A percentile compares a stretch with the other conserved stretches of the same genome.
phyloP scores from a whole-genome alignment of 257 asterid species.

The Coffea eugenioides region DNA sequence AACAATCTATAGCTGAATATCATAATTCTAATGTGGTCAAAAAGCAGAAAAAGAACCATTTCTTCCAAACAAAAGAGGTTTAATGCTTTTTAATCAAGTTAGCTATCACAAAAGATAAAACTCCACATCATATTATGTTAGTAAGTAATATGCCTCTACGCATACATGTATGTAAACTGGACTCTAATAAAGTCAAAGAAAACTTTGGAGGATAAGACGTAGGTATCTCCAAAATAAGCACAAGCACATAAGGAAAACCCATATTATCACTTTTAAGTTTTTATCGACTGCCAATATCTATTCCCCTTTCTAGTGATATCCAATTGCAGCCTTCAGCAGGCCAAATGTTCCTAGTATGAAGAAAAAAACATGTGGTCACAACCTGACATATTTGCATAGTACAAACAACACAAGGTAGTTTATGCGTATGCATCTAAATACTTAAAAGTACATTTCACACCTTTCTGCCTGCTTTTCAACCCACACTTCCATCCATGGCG shows the following conservation, averaged over 20 bases:
- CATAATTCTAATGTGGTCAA: neutral
- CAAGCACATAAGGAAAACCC: no score
- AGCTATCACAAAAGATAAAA: neutral
- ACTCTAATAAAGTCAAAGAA: no score
- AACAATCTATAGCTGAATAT: neutral
- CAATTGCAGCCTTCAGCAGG: slow-evolving; percentile 2
- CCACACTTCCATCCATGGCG: slow-evolving; percentile 98
- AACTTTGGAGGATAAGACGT: no score
- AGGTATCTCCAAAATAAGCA: no score
- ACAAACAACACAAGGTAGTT: neutral
- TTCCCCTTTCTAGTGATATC: no score
- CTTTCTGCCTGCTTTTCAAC: slow-evolving; percentile 60
- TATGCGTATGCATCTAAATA: neutral
- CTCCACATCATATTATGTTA: neutral
- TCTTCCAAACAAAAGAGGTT: no score
- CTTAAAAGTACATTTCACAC: slow-evolving; percentile 22
- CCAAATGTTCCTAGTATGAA: neutral
- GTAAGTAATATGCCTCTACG: no score
- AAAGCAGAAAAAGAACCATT: neutral
- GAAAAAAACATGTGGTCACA: neutral
- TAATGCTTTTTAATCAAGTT: neutral
- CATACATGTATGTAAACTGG: no score
- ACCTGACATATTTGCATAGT: neutral
- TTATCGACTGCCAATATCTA: no score
- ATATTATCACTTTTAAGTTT: no score